A percentile compares a stretch with the other conserved stretches of the same genome.
These are phyloP conservation scores for Fusarium sp. DNA, from an alignment of 2,329 filamentous ascomycete species.

Conservation along the genomic window DNA sequence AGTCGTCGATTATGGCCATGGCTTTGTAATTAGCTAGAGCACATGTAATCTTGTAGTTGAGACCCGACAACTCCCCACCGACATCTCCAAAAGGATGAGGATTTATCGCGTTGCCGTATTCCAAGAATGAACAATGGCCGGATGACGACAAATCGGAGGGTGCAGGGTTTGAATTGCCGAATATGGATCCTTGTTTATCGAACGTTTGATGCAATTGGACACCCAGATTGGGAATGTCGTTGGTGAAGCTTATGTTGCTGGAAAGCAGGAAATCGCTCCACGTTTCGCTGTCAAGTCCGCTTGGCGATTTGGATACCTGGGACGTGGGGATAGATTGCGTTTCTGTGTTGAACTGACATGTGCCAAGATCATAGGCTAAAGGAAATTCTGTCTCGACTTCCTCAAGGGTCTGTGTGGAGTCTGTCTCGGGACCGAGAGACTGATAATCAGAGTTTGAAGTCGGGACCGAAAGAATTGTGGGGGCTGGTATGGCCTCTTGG, in stretches of 20 bases:
- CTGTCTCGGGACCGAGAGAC: not conserved
- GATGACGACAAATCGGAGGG: not conserved
- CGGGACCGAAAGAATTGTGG: not conserved
- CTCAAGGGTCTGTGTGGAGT: not conserved
- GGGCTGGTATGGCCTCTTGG: not conserved
- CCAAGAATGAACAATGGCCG: not conserved
- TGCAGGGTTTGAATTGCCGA: not conserved
- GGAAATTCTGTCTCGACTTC: not conserved
- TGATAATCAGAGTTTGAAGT: not conserved
- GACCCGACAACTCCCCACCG: not conserved
- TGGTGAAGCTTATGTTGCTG: not conserved
- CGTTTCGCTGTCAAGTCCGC: not conserved
- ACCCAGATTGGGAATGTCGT: not conserved
- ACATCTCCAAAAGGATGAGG: not conserved
- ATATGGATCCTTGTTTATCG: not conserved
- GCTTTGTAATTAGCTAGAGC: not conserved
- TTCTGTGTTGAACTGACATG: not conserved
- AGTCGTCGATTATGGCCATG: not conserved
- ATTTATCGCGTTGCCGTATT: not conserved
- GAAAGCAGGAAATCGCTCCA: not conserved
- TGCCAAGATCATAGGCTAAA: not conserved
- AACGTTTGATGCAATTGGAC: not conserved
- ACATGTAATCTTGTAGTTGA: not conserved
- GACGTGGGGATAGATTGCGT: not conserved
- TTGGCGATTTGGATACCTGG: not conserved